Evolutionary conservation across 2,329 filamentous ascomycete genomes (phyloP), one percentile per base, ranked within the genome.

Genomic region (Aspergillus ochraceus): DNA sequence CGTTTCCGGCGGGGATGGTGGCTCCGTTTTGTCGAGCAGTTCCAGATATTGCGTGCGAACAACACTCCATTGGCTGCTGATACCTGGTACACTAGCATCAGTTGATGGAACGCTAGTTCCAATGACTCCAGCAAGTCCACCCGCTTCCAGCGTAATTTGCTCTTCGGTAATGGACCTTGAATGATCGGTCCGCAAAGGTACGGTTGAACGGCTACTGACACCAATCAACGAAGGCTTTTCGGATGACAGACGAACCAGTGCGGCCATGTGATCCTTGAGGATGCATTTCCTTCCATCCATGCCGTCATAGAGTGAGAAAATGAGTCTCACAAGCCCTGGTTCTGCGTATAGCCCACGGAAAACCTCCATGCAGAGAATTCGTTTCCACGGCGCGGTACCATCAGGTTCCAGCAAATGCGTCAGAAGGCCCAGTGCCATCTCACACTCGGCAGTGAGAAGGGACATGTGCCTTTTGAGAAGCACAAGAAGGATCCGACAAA

Each of bases 191-290:
- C 84, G 83, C 0, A 85, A 84, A 6, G 95, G 92, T 36, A 94
- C 86, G 0, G 92, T 93, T 1, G 95, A 98, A 67, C 96, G 92
- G 63, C 91, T 88, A 4, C 93, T 89, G 3, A 98, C 84, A 0
- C 95, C 95, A 62, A 99, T 98, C 26, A 96, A 82, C 0, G 86
- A 81, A 1, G 95, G 95, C 70, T 92, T 97, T 71, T 99, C 95
- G 0, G 92, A 92, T 57, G 94, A 94, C 9, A 98, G 80, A 14
- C 92, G 87, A n/a, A 98, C 95, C 71, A 99, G 93, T 0, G 90
- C 89, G 10, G 91, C 90, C 62, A 95, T 89, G 61, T 97, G 82
- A 59, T 92, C 90, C 68, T 90, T 89, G 22, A 99, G 79, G 20
- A 98, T 86, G 54, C 88, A 83, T 67, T 89, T 94, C 67, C 89